Percentiles rank a stretch among this genome's conserved stretches.
phyloP scores from a whole-genome alignment of 1,139 yeast species.

The Candida sp. region DNA sequence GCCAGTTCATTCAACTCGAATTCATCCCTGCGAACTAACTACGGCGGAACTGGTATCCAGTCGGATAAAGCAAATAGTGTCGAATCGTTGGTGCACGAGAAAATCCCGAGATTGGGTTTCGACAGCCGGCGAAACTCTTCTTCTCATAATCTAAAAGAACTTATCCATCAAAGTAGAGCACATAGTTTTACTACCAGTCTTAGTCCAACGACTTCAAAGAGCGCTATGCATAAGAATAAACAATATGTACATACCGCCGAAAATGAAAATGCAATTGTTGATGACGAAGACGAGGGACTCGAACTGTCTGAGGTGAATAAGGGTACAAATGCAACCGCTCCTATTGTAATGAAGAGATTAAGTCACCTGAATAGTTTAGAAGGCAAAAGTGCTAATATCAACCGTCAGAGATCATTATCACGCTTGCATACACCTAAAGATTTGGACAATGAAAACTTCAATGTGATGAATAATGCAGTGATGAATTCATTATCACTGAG shows the following conservation, averaged over 20 bases:
- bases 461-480: slow-evolving; percentile 34
- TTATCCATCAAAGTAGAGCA: slow-evolving; percentile 20
- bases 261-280: slow-evolving; percentile 14
- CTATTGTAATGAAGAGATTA: slow-evolving; percentile 2
- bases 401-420: not conserved
- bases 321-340: slow-evolving; percentile 8
- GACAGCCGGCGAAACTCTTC: slow-evolving; percentile 12
- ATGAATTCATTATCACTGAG: slow-evolving; percentile 5
- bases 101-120: not conserved
- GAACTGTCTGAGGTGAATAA: slow-evolving; percentile 51
- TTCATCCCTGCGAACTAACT: slow-evolving; percentile 41
- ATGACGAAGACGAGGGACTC: slow-evolving; percentile 8
- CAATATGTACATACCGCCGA: slow-evolving; percentile 6
- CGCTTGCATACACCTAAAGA: slow-evolving; percentile 16
- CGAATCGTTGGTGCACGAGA: slow-evolving; percentile 5
- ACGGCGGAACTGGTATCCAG: slow-evolving; percentile 20
- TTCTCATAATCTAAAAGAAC: slow-evolving; percentile 19
- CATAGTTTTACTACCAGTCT: slow-evolving; percentile 16
- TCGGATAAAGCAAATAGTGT: slow-evolving; percentile 3
- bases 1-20: slow-evolving; percentile 45
- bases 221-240: slow-evolving; percentile 12
- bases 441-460: slow-evolving; percentile 35
- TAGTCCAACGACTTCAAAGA: slow-evolving; percentile 15
- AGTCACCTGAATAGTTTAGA: slow-evolving; percentile 6
- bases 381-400: not conserved